These are phyloP conservation scores for Vaccinium myrtillus DNA, from an alignment of 148 eudicot genomes.

Conservation along the genomic window DNA sequence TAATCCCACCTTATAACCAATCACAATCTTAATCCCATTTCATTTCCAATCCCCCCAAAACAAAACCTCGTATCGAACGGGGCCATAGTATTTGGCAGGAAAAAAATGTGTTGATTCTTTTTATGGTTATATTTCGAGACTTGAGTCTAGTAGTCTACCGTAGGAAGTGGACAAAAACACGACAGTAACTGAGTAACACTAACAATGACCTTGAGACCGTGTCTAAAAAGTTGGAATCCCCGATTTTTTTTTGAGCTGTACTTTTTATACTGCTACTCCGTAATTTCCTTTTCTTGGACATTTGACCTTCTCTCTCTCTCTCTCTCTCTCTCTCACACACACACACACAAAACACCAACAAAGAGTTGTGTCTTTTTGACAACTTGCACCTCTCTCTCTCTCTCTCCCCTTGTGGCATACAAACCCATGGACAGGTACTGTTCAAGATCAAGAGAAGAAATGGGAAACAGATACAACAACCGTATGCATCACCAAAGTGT, in stretches of 20 bases:
- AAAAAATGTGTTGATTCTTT: neutral
- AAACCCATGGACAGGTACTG: neutral
- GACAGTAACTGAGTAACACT: too few species aligned
- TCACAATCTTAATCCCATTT: too few species aligned
- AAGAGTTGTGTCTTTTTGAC: neutral
- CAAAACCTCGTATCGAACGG: too few species aligned
- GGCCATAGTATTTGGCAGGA: neutral
- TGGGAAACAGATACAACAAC: constrained; percentile 22
- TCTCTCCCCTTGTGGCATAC: neutral
- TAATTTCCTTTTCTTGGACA: neutral
- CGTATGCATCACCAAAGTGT: constrained; percentile 14
- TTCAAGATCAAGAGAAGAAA: constrained; percentile 11
- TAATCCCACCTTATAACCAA: too few species aligned
- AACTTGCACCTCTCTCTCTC: neutral
- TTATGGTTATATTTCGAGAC: neutral
- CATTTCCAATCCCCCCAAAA: too few species aligned
- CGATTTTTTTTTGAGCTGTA: neutral
- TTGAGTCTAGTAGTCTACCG: neutral
- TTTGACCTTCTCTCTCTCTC: neutral
- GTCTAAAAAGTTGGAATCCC: neutral
- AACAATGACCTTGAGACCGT: neutral
- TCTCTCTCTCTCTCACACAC: neutral
- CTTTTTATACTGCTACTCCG: neutral
- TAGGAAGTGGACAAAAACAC: too few species aligned
- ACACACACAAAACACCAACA: neutral